A percentile compares a stretch with the other conserved stretches of the same genome.
Evolutionary conservation across 768 basidiomycete species (phyloP).

Genomic region (Termitomyces sp.): DNA sequence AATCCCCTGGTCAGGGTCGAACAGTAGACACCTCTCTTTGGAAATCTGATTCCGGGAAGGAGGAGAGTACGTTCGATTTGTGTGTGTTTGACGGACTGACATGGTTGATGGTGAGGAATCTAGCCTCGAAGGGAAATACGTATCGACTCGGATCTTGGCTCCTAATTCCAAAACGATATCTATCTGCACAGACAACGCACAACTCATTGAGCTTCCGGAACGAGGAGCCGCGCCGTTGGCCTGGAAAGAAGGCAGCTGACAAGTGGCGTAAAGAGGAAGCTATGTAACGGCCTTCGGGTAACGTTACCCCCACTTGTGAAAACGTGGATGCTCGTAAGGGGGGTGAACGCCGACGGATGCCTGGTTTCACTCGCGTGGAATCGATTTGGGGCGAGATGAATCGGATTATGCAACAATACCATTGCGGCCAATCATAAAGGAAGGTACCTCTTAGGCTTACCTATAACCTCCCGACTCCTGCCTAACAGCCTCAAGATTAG

Average conservation of each 20-base stretch:
- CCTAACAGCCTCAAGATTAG: conserved; percentile 58
- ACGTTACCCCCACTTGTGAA: conserved; percentile 35
- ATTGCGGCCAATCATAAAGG: conserved; percentile 42
- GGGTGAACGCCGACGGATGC: conserved; percentile 36
- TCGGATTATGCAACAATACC: conserved; percentile 37
- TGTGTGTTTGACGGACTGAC: conserved; percentile 14
- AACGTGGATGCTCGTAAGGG: conserved; percentile 29
- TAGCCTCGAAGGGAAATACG: conserved; percentile 11
- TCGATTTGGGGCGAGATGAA: conserved; percentile 36
- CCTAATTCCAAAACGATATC: conserved; percentile 13
- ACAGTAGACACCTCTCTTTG: conserved; percentile 6
- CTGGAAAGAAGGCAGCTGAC: conserved; percentile 35
- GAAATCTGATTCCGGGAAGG: conserved; percentile 10
- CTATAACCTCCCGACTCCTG: conserved; percentile 41
- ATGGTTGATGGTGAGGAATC: conserved; percentile 14
- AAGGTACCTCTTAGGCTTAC: conserved; percentile 37
- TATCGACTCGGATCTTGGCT: conserved; percentile 18
- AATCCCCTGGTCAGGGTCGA: conserved; percentile 10
- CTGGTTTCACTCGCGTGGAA: conserved; percentile 29
- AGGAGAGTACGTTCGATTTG: conserved; percentile 16
- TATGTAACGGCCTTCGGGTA: conserved; percentile 38
- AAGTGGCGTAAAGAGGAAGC: conserved; percentile 42
- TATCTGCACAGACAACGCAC: conserved; percentile 7
- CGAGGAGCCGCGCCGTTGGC: conserved; percentile 20
- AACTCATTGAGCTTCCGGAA: conserved; percentile 12